Percentiles rank a stretch among this genome's conserved stretches.
Evolutionary conservation across 495 filamentous ascomycete genomes (phyloP).

Genomic region (Penicillium cosmopolitanum): DNA sequence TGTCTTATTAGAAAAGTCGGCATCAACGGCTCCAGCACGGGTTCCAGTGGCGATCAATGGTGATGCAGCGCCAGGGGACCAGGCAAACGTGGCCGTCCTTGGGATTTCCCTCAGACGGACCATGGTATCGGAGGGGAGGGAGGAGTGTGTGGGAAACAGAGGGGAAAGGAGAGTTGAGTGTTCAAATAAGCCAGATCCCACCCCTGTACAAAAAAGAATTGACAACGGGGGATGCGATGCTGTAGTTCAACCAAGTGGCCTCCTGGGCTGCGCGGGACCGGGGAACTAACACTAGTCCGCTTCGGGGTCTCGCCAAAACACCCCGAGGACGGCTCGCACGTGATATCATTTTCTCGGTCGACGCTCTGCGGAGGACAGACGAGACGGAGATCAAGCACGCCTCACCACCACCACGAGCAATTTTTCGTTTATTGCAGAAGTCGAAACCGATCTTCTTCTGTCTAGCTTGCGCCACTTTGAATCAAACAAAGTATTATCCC

Average conservation of each 20-base stretch:
- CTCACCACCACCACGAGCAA: not conserved
- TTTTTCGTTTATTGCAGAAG: not conserved
- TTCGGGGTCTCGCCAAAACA: slow-evolving; percentile 47
- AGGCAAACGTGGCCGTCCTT: slow-evolving; percentile 94
- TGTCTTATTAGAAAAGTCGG: slow-evolving; percentile 96
- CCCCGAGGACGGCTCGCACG: slow-evolving; percentile 36
- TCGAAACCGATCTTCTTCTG: not conserved
- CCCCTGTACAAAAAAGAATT: slow-evolving; percentile 31
- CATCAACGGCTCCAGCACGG: slow-evolving; percentile 90
- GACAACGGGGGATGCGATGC: slow-evolving; percentile 30
- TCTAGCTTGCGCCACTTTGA: not conserved
- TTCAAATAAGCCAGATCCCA: slow-evolving; percentile 24
- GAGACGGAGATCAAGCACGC: slow-evolving; percentile 4
- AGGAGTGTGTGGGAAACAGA: slow-evolving; percentile 26
- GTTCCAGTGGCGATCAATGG: slow-evolving; percentile 95
- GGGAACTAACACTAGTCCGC: slow-evolving; percentile 38
- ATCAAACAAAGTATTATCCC: not conserved
- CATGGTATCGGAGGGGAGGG: slow-evolving; percentile 61
- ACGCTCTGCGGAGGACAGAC: slow-evolving; percentile 9
- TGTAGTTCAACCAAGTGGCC: slow-evolving; percentile 51
- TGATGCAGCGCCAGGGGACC: slow-evolving; percentile 76
- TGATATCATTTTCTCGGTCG: slow-evolving; percentile 43
- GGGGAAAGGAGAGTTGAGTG: slow-evolving; percentile 20
- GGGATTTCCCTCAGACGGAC: slow-evolving; percentile 93
- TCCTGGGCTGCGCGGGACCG: slow-evolving; percentile 46